Evolutionary conservation across 805 yeast genomes (phyloP).

Genomic region (Candida ascalaphidarum): DNA sequence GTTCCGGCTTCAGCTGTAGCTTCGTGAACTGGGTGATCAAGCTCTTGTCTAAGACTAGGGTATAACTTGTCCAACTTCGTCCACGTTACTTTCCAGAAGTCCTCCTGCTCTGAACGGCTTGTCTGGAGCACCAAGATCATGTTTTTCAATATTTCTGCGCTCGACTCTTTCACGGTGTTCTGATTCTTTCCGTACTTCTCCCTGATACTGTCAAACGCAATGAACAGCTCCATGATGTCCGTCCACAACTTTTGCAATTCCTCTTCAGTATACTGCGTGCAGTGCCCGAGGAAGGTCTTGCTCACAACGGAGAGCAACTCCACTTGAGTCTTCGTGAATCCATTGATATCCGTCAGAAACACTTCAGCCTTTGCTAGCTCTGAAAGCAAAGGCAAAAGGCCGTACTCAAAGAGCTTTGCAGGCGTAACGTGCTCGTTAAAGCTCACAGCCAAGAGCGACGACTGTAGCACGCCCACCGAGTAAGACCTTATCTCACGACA

Average conservation of each 20-base stretch:
- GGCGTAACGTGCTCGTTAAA: constrained; percentile 34
- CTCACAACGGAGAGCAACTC: constrained; percentile 63
- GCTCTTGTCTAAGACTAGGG: no score
- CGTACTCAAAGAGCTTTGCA: constrained; percentile 56
- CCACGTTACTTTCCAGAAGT: constrained; percentile 28
- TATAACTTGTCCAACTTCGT: constrained; percentile 16
- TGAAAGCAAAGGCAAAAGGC: constrained; percentile 64
- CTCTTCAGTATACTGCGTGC: constrained; percentile 13
- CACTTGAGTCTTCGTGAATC: constrained; percentile 57
- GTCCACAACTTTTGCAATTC: constrained; percentile 24
- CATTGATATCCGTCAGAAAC: constrained; percentile 46
- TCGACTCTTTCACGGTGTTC: constrained; percentile 20
- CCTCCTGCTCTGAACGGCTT: constrained; percentile 11
- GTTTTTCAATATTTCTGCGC: constrained; percentile 30
- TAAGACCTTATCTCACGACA: constrained; percentile 65
- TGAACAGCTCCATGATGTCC: constrained; percentile 23
- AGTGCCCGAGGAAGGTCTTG: constrained; percentile 37
- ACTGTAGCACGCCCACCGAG: constrained; percentile 57
- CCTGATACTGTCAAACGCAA: constrained; percentile 15
- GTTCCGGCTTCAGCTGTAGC: no score
- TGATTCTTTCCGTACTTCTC: constrained; percentile 6
- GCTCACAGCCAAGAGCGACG: constrained; percentile 35
- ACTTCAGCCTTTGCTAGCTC: constrained; percentile 61
- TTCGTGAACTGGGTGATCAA: no score
- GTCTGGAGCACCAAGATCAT: constrained; percentile 30